These are phyloP conservation scores for Pythium diclinum DNA, from an alignment of 352 stramenopile genomes.

Conservation along the genomic window DNA sequence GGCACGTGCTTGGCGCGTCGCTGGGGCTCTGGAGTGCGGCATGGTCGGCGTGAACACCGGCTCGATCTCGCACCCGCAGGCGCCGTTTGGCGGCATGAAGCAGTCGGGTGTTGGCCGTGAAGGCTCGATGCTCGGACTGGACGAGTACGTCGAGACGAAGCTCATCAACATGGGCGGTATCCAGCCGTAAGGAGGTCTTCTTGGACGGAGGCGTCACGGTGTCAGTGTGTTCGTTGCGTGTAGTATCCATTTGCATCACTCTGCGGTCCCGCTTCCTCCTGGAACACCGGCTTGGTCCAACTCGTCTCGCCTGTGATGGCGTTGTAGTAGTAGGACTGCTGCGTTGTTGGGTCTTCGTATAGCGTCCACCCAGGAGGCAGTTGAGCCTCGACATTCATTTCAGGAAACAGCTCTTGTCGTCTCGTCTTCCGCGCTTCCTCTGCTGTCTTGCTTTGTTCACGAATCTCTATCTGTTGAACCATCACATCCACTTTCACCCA, in stretches of 20 bases:
- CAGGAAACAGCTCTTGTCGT: slow-evolving; percentile 9
- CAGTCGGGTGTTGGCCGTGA: slow-evolving; percentile 89
- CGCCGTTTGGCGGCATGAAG: slow-evolving; percentile 91
- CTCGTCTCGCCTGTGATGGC: slow-evolving; percentile 33
- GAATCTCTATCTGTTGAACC: slow-evolving; percentile 67
- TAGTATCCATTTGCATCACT: neutral
- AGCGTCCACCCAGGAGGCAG: slow-evolving; percentile 21
- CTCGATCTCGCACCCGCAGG: slow-evolving; percentile 83
- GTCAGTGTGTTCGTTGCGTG: neutral
- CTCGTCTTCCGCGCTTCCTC: slow-evolving; percentile 16
- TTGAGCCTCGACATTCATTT: neutral
- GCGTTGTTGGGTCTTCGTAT: slow-evolving; percentile 9
- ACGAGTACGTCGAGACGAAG: slow-evolving; percentile 98
- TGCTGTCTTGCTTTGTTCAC: slow-evolving; percentile 50
- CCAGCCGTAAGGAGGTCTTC: slow-evolving; percentile 3
- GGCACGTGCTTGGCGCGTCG: slow-evolving; percentile 86
- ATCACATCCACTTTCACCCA: slow-evolving; percentile 70
- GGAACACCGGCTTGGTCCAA: slow-evolving; percentile 24
- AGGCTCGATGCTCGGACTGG: slow-evolving; percentile 84
- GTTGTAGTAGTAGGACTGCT: slow-evolving; percentile 46
- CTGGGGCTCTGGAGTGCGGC: slow-evolving; percentile 85
- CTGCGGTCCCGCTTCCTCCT: neutral
- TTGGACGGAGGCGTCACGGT: too few relatives aligned
- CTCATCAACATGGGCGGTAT: slow-evolving; percentile 88
- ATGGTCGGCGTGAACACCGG: slow-evolving; percentile 96